Conservation (phyloP, 208 protist species). For the Acanthamoeba lenticulata region DNA sequence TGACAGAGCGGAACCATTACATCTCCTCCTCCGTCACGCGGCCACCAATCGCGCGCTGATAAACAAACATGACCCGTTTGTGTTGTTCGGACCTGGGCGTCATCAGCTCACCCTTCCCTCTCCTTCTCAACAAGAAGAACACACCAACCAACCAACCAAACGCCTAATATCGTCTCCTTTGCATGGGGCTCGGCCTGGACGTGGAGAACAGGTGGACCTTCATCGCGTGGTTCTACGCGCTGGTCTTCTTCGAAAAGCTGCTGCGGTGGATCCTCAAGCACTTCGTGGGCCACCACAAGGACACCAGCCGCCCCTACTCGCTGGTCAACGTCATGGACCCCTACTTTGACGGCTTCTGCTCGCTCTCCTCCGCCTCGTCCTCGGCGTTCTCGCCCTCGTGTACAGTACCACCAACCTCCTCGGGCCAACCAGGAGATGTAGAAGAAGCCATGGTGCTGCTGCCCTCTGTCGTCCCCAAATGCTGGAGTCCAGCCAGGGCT, state of each 20-base stretch:
- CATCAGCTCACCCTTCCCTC: not conserved
- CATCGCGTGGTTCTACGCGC: constrained; percentile 52
- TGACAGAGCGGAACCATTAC: not conserved
- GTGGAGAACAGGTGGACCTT: constrained; percentile 44
- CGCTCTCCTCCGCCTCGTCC: not conserved
- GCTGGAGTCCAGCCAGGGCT: no score
- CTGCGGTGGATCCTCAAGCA: constrained; percentile 32
- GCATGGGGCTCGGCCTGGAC: not conserved
- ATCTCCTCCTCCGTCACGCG: not conserved
- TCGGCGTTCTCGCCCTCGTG: not conserved
- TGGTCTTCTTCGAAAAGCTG: constrained; percentile 53
- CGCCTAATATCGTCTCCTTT: not conserved
- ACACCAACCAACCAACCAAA: not conserved
- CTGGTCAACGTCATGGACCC: constrained; percentile 57
- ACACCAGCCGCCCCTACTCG: constrained; percentile 39
- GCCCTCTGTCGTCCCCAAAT: no score
- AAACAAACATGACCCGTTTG: not conserved
- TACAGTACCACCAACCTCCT: not conserved
- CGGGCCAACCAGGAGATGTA: not conserved
- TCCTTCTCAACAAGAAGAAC: not conserved
- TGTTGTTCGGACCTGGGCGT: not conserved
- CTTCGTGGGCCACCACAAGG: constrained; percentile 25
- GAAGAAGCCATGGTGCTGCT: not conserved
- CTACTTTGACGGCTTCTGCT: constrained; percentile 16
- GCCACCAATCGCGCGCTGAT: no score